Evolutionary conservation across 306 rosid genomes (phyloP), one percentile per base, ranked within the genome.

Genomic region (Albizia julibrissin): DNA sequence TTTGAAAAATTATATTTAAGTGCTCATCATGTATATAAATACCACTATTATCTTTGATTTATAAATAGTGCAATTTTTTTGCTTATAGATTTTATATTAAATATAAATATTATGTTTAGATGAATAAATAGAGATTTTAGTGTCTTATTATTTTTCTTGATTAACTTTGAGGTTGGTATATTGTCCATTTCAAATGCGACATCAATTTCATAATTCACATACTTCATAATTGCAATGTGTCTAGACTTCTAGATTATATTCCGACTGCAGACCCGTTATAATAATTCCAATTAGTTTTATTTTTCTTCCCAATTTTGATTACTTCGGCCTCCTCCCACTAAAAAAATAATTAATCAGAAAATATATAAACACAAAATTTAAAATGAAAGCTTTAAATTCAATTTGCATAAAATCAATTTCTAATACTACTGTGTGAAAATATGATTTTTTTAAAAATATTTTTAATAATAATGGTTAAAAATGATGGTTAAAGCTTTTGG

Each of bases 111-210:
- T 15, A 14, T 49, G 18, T 50, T 18, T 5, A 50, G 58, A 50
- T 18, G 9, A 5, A 54, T 6, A 54, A 54, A 56, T 2, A 56
- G 64, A 22, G n/a, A 58, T 58, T 58, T 22, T 22, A 21, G 65
- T 15, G 31, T 3, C 14, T 37, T 64, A 8, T 29, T 9, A 69
- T 71, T 79, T 76, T 52, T 42, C 24, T 15, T 34, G 43, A 62
- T 65, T 33, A 52, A 22, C 43, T 42, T 29, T 5, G 74, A 15
- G 73, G 84, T 22, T n/a, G 16, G 26, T n/a, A 10, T 9, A 6
- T 56, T 82, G 33, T 69, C 74, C 64, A 75, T 82, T 74, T 75
- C 84, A 61, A 82, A 24, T 74, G 72, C 19, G 59, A 39, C 58
- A 50, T 75, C 65, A 26, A 43, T 52, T 34, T 64, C 77, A 31